These are phyloP conservation scores for Cadophora gregata DNA, from an alignment of 2,329 filamentous ascomycete species.

Conservation along the genomic window DNA sequence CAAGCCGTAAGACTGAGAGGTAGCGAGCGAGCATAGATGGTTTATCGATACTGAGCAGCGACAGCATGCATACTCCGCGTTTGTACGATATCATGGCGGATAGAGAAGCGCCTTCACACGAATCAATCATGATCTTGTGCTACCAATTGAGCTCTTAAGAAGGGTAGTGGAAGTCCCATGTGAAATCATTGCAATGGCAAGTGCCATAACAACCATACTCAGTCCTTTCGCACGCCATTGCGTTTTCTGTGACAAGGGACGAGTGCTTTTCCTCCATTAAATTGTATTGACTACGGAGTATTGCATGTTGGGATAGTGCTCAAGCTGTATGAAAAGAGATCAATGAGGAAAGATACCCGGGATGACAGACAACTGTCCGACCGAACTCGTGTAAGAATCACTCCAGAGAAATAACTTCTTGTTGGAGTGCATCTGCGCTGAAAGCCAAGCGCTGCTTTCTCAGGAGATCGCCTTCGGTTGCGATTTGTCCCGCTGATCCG, in stretches of 20 bases:
- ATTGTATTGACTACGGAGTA: too few relatives aligned
- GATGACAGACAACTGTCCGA: too few relatives aligned
- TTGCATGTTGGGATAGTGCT: too few relatives aligned
- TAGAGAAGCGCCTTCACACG: slow-evolving; percentile 29
- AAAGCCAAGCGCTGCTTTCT: slow-evolving; percentile 7
- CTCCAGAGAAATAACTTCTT: neutral
- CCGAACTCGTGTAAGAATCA: too few relatives aligned
- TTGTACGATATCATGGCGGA: slow-evolving; percentile 39
- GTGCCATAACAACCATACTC: neutral
- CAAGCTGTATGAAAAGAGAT: too few relatives aligned
- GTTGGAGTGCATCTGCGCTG: too few relatives aligned
- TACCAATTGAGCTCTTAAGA: neutral
- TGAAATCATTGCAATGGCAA: slow-evolving; percentile 3
- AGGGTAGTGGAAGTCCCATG: too few relatives aligned
- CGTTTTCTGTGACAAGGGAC: too few relatives aligned
- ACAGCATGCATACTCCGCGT: slow-evolving; percentile 25
- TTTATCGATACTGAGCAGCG: slow-evolving; percentile 11
- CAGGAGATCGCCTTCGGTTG: slow-evolving; percentile 6
- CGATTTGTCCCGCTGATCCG: neutral
- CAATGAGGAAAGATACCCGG: too few relatives aligned
- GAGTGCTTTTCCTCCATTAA: too few relatives aligned
- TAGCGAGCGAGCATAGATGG: slow-evolving; percentile 80
- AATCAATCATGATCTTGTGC: slow-evolving; percentile 22
- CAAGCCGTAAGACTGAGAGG: slow-evolving; percentile 93
- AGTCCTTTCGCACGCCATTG: too few relatives aligned